Base-by-base conservation (phyloP, 441 rosid species). In the Populus tomentosa region DNA sequence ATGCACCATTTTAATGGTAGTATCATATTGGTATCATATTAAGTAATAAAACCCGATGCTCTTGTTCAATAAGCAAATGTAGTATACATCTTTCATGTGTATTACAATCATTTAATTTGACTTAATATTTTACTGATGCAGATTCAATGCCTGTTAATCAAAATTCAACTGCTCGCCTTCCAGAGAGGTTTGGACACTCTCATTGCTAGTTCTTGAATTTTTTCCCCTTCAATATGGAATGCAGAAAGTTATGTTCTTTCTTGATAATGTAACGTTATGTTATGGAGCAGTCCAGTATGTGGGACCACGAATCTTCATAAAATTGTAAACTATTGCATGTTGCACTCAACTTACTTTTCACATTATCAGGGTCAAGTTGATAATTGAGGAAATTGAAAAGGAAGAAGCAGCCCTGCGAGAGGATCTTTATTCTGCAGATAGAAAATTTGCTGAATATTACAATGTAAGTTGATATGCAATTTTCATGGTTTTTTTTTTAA, bases 391-490 rank as follows among this genome's bases (percentile, higher is more conserved):
- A 91, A 91, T 94, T 79, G 97, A 94, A 84, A 89, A 92, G 78
- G 97, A 95, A 77, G 99, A 94, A 86, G 88, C 91, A 23, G 91
- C 97, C 81, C 83, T 94, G 74, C 85, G 90, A 26, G 98, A 92
- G 69, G 99, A 95, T 84, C 95, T 95, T 67, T 95, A 92, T 80
- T 88, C 97, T 6, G 97, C 97, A 67, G 99, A 94, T 74, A 90
- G 98, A 71, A 92, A 95, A 83, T 94, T 92, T 87, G 87, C 94
- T 30, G 99, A 95, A 79, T 95, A 94, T 79, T 94, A 94, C 82
- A 91, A 90, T 87, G 99, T 94, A 86, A 9, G 92, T 79, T 67
- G 80, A 75, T 64, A 16, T 26, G n/a, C 38, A 16, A 23, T 76
- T 71, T 46, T 67, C 11, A 33, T 65, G 33, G 68, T 33, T 81